A percentile compares a stretch with the other conserved stretches of the same genome.
These are phyloP conservation scores for Aspergillus cristatus DNA, from an alignment of 495 filamentous ascomycete species.

Conservation along the genomic window DNA sequence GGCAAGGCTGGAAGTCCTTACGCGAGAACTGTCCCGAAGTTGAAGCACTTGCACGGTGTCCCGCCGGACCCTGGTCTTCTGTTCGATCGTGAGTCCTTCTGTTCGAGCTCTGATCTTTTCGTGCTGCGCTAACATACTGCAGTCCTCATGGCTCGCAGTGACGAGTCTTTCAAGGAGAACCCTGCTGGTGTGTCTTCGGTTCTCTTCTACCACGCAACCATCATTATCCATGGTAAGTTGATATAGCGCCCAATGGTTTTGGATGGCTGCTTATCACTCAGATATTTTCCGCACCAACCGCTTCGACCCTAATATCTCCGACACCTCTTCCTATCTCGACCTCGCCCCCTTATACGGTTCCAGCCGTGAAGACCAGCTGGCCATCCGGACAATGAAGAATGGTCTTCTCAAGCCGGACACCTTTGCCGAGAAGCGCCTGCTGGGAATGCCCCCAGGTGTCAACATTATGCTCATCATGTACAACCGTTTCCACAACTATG, in stretches of 20 bases:
- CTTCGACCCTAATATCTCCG: conserved; percentile 29
- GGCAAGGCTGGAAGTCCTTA: conserved; percentile 37
- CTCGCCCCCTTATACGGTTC: conserved; percentile 47
- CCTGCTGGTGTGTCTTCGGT: conserved; percentile 28
- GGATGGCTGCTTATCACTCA: too few species aligned
- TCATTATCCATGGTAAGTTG: conserved; percentile 36
- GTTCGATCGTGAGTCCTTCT: conserved; percentile 8
- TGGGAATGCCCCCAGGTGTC: conserved; percentile 41
- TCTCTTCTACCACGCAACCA: conserved; percentile 38
- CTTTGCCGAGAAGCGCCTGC: conserved; percentile 39
- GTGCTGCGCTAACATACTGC: too few species aligned
- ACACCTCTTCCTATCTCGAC: conserved; percentile 49
- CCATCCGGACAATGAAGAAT: conserved; percentile 34
- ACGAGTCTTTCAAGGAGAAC: conserved; percentile 8
- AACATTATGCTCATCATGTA: conserved; percentile 33
- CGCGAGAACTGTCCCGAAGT: conserved; percentile 16
- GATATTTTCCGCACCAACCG: conserved; percentile 42
- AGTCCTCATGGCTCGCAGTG: conserved; percentile 7
- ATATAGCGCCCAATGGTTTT: too few species aligned
- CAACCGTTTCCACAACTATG: conserved; percentile 35
- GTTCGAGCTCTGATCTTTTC: not conserved
- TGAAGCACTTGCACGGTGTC: conserved; percentile 9
- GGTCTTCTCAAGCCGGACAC: conserved; percentile 46
- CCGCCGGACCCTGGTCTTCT: conserved; percentile 13
- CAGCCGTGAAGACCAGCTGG: conserved; percentile 33